phyloP scores from a whole-genome alignment of 2,329 filamentous ascomycete genomes.

The Diplodia corticola region DNA sequence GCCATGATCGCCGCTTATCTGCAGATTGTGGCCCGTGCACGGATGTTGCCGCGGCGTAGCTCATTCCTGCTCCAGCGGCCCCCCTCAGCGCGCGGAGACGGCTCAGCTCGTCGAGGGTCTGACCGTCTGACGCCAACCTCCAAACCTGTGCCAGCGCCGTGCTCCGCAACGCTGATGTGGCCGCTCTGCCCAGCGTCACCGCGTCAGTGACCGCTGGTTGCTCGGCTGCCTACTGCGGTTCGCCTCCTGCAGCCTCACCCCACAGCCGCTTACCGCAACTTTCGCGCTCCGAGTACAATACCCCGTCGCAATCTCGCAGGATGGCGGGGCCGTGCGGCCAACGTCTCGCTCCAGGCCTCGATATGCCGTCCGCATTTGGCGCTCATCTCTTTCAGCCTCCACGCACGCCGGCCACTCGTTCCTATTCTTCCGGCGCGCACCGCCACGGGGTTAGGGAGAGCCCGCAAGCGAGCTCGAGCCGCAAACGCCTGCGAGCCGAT shows the following conservation, averaged over 20 bases:
- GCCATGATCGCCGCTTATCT: slow-evolving; percentile 16
- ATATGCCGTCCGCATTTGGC: slow-evolving; percentile 15
- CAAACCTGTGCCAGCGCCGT: not conserved
- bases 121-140: slow-evolving; percentile 8
- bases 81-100: slow-evolving; percentile 4
- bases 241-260: slow-evolving; percentile 16
- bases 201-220: slow-evolving; percentile 7
- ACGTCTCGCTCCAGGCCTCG: slow-evolving; percentile 17
- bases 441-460: slow-evolving; percentile 7
- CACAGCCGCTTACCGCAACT: slow-evolving; percentile 13
- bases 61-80: not conserved
- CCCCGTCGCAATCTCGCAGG: slow-evolving; percentile 16
- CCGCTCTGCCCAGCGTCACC: slow-evolving; percentile 12
- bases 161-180: slow-evolving; percentile 13
- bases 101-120: not conserved
- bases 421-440: slow-evolving; percentile 19
- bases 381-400: slow-evolving; percentile 22
- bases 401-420: slow-evolving; percentile 2
- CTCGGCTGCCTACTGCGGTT: slow-evolving; percentile 4
- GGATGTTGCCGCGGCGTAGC: slow-evolving; percentile 14
- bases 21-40: slow-evolving; percentile 9
- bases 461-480: slow-evolving; percentile 11
- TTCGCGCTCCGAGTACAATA: slow-evolving; percentile 6
- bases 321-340: slow-evolving; percentile 21
- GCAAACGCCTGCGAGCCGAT: slow-evolving; percentile 24